phyloP scores from a whole-genome alignment of 1,284 basidiomycete genomes.

The Ceratobasidium sp. region DNA sequence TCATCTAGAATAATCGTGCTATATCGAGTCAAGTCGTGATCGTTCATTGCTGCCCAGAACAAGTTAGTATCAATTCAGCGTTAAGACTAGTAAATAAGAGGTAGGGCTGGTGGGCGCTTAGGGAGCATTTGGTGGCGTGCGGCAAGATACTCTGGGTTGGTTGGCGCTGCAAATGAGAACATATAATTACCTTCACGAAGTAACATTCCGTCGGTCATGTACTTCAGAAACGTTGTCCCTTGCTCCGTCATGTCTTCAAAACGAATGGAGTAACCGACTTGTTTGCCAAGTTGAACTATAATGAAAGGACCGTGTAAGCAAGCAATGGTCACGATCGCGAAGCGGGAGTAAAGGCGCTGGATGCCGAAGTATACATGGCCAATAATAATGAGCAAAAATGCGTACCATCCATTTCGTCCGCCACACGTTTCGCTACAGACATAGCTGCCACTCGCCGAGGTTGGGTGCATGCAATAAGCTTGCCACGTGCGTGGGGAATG shows the following conservation, averaged over 20 bases:
- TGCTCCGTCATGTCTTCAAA: slow-evolving; percentile 98
- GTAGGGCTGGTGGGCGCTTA: neutral
- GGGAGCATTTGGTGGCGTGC: neutral
- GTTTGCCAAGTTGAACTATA: slow-evolving; percentile 88
- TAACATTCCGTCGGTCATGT: slow-evolving; percentile 99
- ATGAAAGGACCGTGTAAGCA: slow-evolving; percentile 55
- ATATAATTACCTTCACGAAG: slow-evolving; percentile 38
- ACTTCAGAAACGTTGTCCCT: slow-evolving; percentile 93
- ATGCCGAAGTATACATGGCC: neutral
- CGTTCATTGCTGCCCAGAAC: slow-evolving; percentile 97
- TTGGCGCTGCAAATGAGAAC: neutral
- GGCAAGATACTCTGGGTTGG: too few relatives aligned
- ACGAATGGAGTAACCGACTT: slow-evolving; percentile 98
- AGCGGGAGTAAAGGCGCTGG: neutral
- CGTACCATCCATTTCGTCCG: slow-evolving; percentile 97
- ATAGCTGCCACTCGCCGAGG: slow-evolving; percentile 97
- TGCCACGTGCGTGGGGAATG: slow-evolving; percentile 88
- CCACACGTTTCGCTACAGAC: slow-evolving; percentile 98
- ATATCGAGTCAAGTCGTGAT: slow-evolving; percentile 89
- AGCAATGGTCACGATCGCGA: too few relatives aligned
- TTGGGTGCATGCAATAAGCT: slow-evolving; percentile 97
- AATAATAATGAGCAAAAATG: neutral
- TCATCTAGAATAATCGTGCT: slow-evolving; percentile 99
- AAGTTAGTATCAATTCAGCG: slow-evolving; percentile 57
- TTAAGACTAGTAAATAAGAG: neutral